Conservation (phyloP, 345 rosid species). For the Populus nigra region DNA sequence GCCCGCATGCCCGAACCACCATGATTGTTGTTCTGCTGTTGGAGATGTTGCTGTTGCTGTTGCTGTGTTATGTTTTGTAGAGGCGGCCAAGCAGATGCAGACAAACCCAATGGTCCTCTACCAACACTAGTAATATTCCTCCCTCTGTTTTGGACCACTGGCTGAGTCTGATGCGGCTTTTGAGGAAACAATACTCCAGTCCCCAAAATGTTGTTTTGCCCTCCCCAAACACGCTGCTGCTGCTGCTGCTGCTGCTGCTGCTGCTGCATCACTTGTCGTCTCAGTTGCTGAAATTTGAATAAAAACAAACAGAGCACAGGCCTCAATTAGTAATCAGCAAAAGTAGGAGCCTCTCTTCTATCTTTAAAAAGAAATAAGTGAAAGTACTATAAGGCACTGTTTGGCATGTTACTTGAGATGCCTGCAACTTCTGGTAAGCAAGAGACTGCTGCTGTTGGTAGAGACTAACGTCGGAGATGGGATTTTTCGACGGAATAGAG, state of each 20-base stretch:
- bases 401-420: slow-evolving; percentile 40
- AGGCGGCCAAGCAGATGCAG: slow-evolving; percentile 60
- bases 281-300: slow-evolving; percentile 54
- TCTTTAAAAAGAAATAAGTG: background rate
- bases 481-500: slow-evolving; percentile 31
- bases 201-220: slow-evolving; percentile 16
- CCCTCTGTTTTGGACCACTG: slow-evolving; percentile 5
- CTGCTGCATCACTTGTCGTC: slow-evolving; percentile 49
- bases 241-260: slow-evolving; percentile 31
- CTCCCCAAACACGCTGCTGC: slow-evolving; percentile 33
- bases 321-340: background rate
- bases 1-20: slow-evolving; percentile 46
- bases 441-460: slow-evolving; percentile 35
- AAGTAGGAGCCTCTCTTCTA: background rate
- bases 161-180: slow-evolving; percentile 5
- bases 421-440: slow-evolving; percentile 54
- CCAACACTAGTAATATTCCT: background rate
- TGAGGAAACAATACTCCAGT: slow-evolving; percentile 13
- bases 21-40: too few species aligned
- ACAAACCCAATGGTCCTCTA: slow-evolving; percentile 31
- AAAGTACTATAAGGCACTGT: background rate
- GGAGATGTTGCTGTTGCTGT: background rate
- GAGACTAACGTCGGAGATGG: slow-evolving; percentile 23
- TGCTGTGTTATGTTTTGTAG: slow-evolving; percentile 35
- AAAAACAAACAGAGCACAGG: background rate